Conservation (phyloP, 352 stramenopile species). For the Paralagenidium karlingii region DNA sequence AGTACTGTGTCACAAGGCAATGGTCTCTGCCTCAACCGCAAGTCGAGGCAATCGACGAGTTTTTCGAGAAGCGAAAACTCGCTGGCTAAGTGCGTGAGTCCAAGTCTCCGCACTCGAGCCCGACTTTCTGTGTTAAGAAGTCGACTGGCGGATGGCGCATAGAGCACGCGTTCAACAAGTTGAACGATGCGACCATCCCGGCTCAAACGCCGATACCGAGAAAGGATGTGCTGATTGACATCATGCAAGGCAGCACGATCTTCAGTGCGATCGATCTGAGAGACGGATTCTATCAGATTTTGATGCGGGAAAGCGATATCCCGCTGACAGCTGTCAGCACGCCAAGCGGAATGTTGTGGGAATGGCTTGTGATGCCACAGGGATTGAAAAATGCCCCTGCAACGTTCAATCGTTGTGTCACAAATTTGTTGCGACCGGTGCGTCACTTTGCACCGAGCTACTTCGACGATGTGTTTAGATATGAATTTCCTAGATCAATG, state of each 20-base stretch:
- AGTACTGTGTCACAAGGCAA: conserved; percentile 1
- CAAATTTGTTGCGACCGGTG: conserved; percentile 8
- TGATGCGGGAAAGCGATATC: background rate
- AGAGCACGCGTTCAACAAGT: conserved; percentile 3
- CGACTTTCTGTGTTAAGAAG: conserved; percentile 16
- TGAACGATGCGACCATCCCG: conserved; percentile 1
- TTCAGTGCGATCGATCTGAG: background rate
- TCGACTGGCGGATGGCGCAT: conserved; percentile 3
- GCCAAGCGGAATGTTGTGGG: background rate
- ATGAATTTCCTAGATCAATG: too few relatives aligned
- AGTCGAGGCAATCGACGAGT: conserved; percentile 6
- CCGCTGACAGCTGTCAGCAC: background rate
- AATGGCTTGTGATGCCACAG: conserved; percentile 3
- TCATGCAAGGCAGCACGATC: background rate
- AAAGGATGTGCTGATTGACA: background rate
- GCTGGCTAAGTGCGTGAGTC: conserved; percentile 6
- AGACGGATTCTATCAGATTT: background rate
- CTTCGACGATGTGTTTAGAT: conserved; percentile 1
- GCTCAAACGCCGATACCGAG: background rate
- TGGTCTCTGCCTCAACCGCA: conserved; percentile 8
- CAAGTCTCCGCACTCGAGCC: conserved; percentile 8
- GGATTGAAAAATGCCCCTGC: conserved; percentile 13
- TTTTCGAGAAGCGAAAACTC: conserved; percentile 1
- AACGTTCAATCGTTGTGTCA: conserved; percentile 21
- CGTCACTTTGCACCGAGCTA: conserved; percentile 2